These are phyloP conservation scores for Capronia americana DNA, from an alignment of 2,329 filamentous ascomycete species.

Conservation along the genomic window DNA sequence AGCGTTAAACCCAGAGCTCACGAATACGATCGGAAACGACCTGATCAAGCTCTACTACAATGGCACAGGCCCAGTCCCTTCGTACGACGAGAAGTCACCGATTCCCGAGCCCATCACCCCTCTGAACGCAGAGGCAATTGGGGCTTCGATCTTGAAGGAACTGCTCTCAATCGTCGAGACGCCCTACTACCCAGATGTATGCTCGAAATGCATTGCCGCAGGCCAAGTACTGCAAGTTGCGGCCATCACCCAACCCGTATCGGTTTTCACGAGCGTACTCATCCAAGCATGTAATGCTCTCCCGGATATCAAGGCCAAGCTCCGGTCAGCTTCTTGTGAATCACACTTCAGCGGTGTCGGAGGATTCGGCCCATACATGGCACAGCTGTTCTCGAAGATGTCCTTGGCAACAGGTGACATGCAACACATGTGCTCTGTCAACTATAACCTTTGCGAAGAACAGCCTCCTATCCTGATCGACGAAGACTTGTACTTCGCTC, in stretches of 20 bases:
- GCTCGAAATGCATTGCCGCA: slow-evolving; percentile 39
- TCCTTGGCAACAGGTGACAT: slow-evolving; percentile 37
- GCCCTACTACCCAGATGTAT: slow-evolving; percentile 33
- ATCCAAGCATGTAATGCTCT: slow-evolving; percentile 35
- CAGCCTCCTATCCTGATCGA: slow-evolving; percentile 38
- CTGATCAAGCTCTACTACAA: slow-evolving; percentile 40
- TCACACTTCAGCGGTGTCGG: slow-evolving; percentile 35
- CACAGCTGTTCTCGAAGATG: slow-evolving; percentile 41
- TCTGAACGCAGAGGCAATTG: slow-evolving; percentile 27
- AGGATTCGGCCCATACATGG: slow-evolving; percentile 37
- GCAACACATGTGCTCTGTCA: slow-evolving; percentile 32
- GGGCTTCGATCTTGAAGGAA: slow-evolving; percentile 35
- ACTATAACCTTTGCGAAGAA: slow-evolving; percentile 31
- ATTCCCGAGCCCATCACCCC: slow-evolving; percentile 38
- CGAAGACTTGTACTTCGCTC: slow-evolving; percentile 38
- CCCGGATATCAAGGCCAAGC: slow-evolving; percentile 25
- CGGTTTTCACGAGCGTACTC: slow-evolving; percentile 35
- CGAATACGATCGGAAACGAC: slow-evolving; percentile 38
- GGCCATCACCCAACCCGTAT: slow-evolving; percentile 37
- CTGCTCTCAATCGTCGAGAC: slow-evolving; percentile 34
- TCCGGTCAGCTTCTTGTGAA: slow-evolving; percentile 37
- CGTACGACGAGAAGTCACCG: slow-evolving; percentile 37
- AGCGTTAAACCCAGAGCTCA: slow-evolving; percentile 38
- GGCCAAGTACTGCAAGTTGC: slow-evolving; percentile 39
- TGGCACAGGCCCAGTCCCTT: slow-evolving; percentile 38